Percentiles rank a stretch among this genome's conserved stretches.
These are phyloP conservation scores for Zygosaccharomyces sapae DNA, from an alignment of 1,139 yeast genomes.

Conservation along the genomic window DNA sequence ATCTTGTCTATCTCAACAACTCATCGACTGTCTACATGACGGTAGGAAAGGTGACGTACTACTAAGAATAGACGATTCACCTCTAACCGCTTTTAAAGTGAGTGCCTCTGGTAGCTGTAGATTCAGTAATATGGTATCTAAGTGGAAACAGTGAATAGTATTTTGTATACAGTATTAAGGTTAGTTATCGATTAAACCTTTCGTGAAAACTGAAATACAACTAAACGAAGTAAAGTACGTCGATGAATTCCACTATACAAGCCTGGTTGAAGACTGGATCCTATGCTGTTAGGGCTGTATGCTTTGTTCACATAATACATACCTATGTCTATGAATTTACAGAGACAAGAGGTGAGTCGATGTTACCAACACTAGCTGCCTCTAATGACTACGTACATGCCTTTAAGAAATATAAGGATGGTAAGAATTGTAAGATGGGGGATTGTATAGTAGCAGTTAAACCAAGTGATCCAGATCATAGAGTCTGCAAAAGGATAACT, in stretches of 20 bases:
- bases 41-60: conserved; percentile 12
- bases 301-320: conserved; percentile 63
- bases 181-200: background rate
- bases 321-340: conserved; percentile 69
- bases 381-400: conserved; percentile 78
- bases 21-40: conserved; percentile 8
- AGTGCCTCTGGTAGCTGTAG: conserved; percentile 5
- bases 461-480: conserved; percentile 81
- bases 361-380: conserved; percentile 84
- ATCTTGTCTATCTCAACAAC: conserved; percentile 9
- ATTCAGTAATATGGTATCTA: conserved; percentile 5
- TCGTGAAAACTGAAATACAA: background rate
- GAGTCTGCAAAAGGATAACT: conserved; percentile 87
- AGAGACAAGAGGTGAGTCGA: conserved; percentile 87
- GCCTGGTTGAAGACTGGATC: conserved; percentile 30
- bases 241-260: conserved; percentile 5
- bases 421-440: conserved; percentile 61
- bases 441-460: conserved; percentile 85
- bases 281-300: conserved; percentile 52
- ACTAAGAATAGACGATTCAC: conserved; percentile 3
- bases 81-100: conserved; percentile 1
- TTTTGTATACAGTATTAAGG: background rate
- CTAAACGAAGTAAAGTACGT: background rate
- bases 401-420: conserved; percentile 50
- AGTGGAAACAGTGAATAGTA: conserved; percentile 6